These are phyloP conservation scores for Sporisorium scitamineum DNA, from an alignment of 1,284 basidiomycete genomes.

Conservation along the genomic window DNA sequence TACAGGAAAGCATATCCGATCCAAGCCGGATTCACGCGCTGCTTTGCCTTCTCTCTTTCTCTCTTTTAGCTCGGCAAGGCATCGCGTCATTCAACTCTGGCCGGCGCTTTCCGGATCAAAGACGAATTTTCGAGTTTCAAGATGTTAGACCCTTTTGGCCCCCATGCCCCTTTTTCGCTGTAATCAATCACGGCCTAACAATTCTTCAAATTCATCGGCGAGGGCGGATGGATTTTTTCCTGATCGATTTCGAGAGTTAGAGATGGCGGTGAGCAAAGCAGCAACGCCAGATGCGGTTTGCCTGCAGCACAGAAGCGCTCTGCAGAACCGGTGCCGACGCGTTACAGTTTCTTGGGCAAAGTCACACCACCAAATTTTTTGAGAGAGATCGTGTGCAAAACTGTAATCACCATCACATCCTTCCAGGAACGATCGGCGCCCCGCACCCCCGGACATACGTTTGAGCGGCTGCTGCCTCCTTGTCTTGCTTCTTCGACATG, in stretches of 20 bases:
- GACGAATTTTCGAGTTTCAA: background rate
- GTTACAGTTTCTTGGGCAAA: conserved; percentile 44
- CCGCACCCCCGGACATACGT: background rate
- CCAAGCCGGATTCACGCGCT: conserved; percentile 46
- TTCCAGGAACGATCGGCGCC: conserved; percentile 7
- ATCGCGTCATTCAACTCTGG: conserved; percentile 8
- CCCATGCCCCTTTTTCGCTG: background rate
- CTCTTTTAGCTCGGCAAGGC: background rate
- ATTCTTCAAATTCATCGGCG: background rate
- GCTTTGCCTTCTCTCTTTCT: conserved; percentile 11
- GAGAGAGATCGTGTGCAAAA: conserved; percentile 17
- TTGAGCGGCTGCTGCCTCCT: conserved; percentile 8
- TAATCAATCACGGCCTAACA: background rate
- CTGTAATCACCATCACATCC: conserved; percentile 37
- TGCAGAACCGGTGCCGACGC: conserved; percentile 34
- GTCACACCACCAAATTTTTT: conserved; percentile 48
- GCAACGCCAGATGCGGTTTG: background rate
- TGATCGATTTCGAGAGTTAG: conserved; percentile 7
- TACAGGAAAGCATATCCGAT: conserved; percentile 11
- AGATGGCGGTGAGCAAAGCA: conserved; percentile 8
- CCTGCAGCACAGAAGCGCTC: background rate
- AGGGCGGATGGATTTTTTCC: conserved; percentile 7
- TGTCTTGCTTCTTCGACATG: conserved; percentile 20
- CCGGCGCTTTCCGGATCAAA: conserved; percentile 32
- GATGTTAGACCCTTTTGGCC: conserved; percentile 9